These are phyloP conservation scores for Saturnispora hagleri DNA, from an alignment of 805 yeast species.

Conservation along the genomic window DNA sequence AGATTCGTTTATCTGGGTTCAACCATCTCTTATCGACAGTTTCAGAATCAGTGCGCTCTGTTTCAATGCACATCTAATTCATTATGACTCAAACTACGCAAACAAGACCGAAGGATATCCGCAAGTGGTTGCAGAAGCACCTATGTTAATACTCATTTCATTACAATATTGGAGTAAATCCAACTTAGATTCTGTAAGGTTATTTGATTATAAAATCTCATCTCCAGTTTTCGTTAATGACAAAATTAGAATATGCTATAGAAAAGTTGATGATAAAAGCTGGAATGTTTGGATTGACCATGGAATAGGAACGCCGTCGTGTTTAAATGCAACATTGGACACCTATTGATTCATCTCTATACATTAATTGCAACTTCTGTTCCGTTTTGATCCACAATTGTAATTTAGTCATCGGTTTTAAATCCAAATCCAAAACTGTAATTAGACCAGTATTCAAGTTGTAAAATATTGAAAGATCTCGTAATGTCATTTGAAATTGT, in stretches of 20 bases:
- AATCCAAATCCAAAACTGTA: constrained; percentile 40
- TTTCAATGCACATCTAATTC: constrained; percentile 78
- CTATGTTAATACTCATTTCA: constrained; percentile 55
- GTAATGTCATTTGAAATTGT: constrained; percentile 39
- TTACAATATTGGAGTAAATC: constrained; percentile 35
- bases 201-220: constrained; percentile 39
- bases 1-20: constrained; percentile 22
- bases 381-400: constrained; percentile 34
- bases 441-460: constrained; percentile 24
- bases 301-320: constrained; percentile 3
- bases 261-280: neutral
- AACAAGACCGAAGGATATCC: constrained; percentile 48
- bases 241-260: constrained; percentile 22
- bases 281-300: constrained; percentile 24
- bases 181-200: neutral
- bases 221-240: constrained; percentile 42
- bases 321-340: constrained; percentile 15
- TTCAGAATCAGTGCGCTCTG: constrained; percentile 67
- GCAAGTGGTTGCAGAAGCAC: constrained; percentile 67
- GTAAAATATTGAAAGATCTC: constrained; percentile 43
- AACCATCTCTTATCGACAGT: constrained; percentile 35
- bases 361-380: constrained; percentile 9
- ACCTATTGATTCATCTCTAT: constrained; percentile 4
- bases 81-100: constrained; percentile 55
- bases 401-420: constrained; percentile 36